Base-by-base conservation (phyloP, 257 asterid species). In the Lavandula angustifolia region DNA sequence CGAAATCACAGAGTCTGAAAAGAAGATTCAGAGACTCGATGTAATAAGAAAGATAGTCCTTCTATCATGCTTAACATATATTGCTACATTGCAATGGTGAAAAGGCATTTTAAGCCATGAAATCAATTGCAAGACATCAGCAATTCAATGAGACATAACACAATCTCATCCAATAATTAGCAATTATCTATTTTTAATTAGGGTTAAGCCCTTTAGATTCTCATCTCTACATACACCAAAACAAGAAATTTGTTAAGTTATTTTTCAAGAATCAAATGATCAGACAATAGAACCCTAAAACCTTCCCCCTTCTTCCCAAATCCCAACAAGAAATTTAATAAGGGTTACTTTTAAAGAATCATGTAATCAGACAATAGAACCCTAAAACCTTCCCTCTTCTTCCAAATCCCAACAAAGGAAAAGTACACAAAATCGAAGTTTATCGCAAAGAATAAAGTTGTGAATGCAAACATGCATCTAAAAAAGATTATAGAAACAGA, bases 1-100 rank as follows among this genome's bases (percentile, higher is more conserved):
- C 57, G 42, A 60, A 72, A 41, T 35, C 58, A 55, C 33, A 32
- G 44, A 52, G 69, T 61, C 76, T 4, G 29, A 54, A 16, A 56
- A 56, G 46, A 12, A n/a, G 13, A 73, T 51, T 40, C 14, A 66
- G 33, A 66, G 12, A 50, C 32, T 59, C 51, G 59, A 10, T 52
- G 29, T 33, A 42, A n/a, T 44, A 0, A 0, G 17, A 35, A n/a
- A 11, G 4, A 29, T 18, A 22, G 18, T 7, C 34, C 59, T n/a
- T n/a, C n/a, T 34, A 33, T 13, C 38, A 43, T 59, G 50, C 38
- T 33, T 6, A 64, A 22, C 33, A 47, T 38, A 42, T 1, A 12
- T 47, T 5, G 68, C 3, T 1, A 27, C n/a, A 9, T 52, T 34
- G 43, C 47, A 31, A 29, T 0, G 12, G 13, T 29, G 31, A 4